Percentiles rank a stretch among this genome's conserved stretches.
These are phyloP conservation scores for Euclidium syriacum DNA, from an alignment of 345 rosid genomes.

Conservation along the genomic window DNA sequence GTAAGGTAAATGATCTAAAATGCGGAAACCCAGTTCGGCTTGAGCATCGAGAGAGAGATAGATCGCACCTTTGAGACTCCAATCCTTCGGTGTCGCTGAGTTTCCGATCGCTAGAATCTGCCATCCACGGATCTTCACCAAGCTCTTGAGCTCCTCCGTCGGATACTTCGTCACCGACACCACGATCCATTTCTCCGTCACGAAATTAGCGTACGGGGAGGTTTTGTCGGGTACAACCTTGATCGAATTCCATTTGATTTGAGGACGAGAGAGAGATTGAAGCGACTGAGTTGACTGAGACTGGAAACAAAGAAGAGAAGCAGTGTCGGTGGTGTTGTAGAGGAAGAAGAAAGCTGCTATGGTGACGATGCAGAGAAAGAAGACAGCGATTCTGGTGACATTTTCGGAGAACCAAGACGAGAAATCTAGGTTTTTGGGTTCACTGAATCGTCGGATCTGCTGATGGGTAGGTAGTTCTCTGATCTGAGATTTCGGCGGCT, in stretches of 20 bases:
- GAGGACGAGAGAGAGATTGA: constrained; percentile 56
- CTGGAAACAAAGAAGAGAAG: constrained; percentile 63
- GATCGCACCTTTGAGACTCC: constrained; percentile 86
- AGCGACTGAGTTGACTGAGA: constrained; percentile 50
- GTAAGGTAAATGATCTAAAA: constrained; percentile 77
- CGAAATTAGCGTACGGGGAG: constrained; percentile 62
- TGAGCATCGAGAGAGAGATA: constrained; percentile 83
- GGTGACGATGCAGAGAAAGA: constrained; percentile 49
- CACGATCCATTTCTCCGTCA: constrained; percentile 81
- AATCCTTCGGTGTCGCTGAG: constrained; percentile 74
- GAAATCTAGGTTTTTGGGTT: constrained; percentile 73
- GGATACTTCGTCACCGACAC: constrained; percentile 82
- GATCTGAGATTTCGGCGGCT: constrained; percentile 54
- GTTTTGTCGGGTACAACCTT: constrained; percentile 43
- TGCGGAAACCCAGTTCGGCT: constrained; percentile 69
- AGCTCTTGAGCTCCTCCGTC: constrained; percentile 49
- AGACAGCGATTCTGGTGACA: constrained; percentile 39
- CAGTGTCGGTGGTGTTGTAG: constrained; percentile 55
- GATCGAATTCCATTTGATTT: constrained; percentile 68
- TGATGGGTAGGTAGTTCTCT: constrained; percentile 46
- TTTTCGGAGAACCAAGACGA: constrained; percentile 73
- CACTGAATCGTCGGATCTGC: constrained; percentile 47
- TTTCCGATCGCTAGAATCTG: constrained; percentile 87
- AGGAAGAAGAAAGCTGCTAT: constrained; percentile 65
- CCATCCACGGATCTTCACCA: constrained; percentile 86